Base-by-base conservation (phyloP, 306 rosid genomes). In the Boehmeria nivea region DNA sequence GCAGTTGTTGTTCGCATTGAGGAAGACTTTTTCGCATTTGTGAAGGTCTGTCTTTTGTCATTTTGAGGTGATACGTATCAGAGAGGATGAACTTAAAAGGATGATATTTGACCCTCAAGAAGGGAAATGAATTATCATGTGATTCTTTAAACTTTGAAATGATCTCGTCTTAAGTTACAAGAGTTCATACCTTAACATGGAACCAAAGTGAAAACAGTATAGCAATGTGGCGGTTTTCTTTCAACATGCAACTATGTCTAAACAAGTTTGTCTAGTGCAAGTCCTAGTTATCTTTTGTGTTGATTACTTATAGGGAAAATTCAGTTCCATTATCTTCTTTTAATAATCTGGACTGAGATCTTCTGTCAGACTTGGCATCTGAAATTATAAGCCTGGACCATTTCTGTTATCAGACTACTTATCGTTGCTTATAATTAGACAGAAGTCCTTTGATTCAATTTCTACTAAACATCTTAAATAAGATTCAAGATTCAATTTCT, bases 1-100 rank as follows among this genome's bases (percentile, higher is more conserved):
- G 85, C 99, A 45, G 99, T 81, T 63, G 69, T 91, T 72, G 99
- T 91, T 64, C 96, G 95, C 71, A 80, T 85, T 73, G 86, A 87
- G 68, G 99, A 91, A 61, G 86, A 73, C 25, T 91, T 84, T 85
- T 78, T 82, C 2, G 79, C 96, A 66, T 91, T 91, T 79, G 95
- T 91, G 72, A 91, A 91, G 99, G 99, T 91, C 42, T 48, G 76
- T 51, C 60, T 12, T 34, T 48, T 31, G 31, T 46, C 46, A 9
- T 31, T 53, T 19, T 12, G n/a, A 54, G 44, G 21, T 18, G 25
- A 18, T 13, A 19, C n/a, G n/a, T n/a, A n/a, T n/a, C n/a, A n/a
- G n/a, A n/a, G n/a, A n/a, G n/a, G n/a, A n/a, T n/a, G n/a, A n/a
- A 14, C 21, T 53, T 18, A 17, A 6, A 1, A 34, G 44, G 16